Conservation (phyloP, 352 stramenopile genomes). For the Elongisporangium anandrum region DNA sequence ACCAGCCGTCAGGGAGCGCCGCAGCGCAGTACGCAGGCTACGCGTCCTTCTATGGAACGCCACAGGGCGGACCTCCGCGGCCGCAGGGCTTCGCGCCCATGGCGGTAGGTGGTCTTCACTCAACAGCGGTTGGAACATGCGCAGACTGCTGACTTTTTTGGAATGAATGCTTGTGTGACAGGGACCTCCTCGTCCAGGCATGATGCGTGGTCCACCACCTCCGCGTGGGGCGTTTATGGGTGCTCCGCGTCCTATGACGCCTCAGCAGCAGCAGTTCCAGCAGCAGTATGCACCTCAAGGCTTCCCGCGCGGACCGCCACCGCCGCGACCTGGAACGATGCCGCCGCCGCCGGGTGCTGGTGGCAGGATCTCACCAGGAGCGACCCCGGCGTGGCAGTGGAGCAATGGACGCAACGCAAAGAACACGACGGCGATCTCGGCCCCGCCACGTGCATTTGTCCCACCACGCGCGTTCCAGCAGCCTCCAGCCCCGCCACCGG, state of each 20-base stretch:
- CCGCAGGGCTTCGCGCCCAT: not conserved
- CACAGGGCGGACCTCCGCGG: not conserved
- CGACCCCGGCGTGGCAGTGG: conserved; percentile 64
- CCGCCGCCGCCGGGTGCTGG: conserved; percentile 29
- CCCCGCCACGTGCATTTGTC: conserved; percentile 11
- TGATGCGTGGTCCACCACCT: conserved; percentile 17
- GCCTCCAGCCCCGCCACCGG: conserved; percentile 6
- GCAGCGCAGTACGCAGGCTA: conserved; percentile 59
- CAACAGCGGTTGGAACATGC: not conserved
- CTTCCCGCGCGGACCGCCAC: conserved; percentile 11
- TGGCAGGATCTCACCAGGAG: conserved; percentile 11
- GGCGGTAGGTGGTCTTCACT: not conserved
- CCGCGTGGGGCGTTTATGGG: conserved; percentile 9
- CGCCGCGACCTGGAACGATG: conserved; percentile 20
- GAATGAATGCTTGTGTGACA: not conserved
- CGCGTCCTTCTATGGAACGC: conserved; percentile 56
- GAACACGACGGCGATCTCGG: conserved; percentile 13
- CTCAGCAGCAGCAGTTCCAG: no score
- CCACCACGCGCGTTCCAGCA: conserved; percentile 12
- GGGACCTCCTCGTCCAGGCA: conserved; percentile 12
- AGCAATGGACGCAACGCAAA: conserved; percentile 30
- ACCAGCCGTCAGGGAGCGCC: conserved; percentile 15
- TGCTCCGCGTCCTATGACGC: conserved; percentile 10
- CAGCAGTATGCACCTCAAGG: conserved; percentile 1
- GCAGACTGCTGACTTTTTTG: not conserved